Conservation (phyloP, 2,329 filamentous ascomycete species). For the Byssothecium circinans region DNA sequence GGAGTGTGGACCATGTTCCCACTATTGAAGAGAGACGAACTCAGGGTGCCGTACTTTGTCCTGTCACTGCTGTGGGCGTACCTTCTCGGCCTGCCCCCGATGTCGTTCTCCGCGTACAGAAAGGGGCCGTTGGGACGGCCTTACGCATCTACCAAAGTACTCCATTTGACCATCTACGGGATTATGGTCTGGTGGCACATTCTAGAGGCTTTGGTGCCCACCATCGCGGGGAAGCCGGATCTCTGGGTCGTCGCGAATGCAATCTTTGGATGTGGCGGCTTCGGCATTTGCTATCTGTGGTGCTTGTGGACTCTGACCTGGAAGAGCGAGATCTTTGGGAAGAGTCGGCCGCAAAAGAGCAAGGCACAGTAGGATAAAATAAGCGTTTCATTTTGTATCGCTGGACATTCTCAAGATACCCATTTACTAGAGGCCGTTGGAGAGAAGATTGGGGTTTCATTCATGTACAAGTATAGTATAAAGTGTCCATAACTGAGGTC, state of each 20-base stretch:
- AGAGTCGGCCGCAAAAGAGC: conserved; percentile 29
- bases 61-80: conserved; percentile 89
- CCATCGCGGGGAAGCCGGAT: conserved; percentile 81
- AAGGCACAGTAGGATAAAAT: conserved; percentile 43
- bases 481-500: conserved; percentile 10
- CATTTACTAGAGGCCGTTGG: conserved; percentile 12
- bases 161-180: conserved; percentile 77
- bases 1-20: conserved; percentile 94
- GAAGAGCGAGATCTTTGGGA: conserved; percentile 56
- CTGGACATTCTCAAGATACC: conserved; percentile 20
- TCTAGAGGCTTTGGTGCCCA: conserved; percentile 66
- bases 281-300: conserved; percentile 88
- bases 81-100: conserved; percentile 81
- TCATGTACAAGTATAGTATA: conserved; percentile 25
- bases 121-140: conserved; percentile 46
- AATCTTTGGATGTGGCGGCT: conserved; percentile 80
- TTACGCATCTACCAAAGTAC: conserved; percentile 62
- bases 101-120: conserved; percentile 69
- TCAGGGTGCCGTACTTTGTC: conserved; percentile 81
- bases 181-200: conserved; percentile 82
- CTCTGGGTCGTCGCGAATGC: conserved; percentile 94
- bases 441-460: conserved; percentile 34
- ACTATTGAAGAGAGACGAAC: conserved; percentile 79
- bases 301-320: conserved; percentile 70
- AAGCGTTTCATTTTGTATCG: conserved; percentile 1